phyloP scores from a whole-genome alignment of 352 stramenopile species.

The Globisporangium nodosum region DNA sequence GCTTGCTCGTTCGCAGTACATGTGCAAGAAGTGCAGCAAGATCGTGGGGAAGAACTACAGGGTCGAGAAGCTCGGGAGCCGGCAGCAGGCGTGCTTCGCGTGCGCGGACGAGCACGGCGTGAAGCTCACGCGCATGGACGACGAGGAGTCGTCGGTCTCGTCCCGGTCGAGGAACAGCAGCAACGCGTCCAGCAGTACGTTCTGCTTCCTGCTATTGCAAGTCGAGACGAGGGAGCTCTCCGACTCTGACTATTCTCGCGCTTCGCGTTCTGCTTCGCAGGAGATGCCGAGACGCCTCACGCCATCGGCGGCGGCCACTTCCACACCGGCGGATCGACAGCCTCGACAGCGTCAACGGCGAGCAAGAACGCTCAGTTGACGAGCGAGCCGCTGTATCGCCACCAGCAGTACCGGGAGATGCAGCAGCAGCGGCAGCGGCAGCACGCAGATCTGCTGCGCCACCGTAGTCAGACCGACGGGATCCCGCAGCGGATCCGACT shows the following conservation, averaged over 20 bases:
- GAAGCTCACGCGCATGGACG: constrained; percentile 17
- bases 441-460: constrained; percentile 10
- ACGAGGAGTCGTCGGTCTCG: constrained; percentile 11
- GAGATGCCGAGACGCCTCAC: constrained; percentile 7
- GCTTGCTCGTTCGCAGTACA: constrained; percentile 27
- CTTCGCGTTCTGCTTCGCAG: background rate
- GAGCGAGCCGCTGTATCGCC: constrained; percentile 10
- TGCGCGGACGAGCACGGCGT: constrained; percentile 44
- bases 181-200: constrained; percentile 8
- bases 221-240: too few relatives aligned
- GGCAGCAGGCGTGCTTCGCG: constrained; percentile 43
- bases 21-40: constrained; percentile 62
- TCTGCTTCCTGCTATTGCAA: background rate
- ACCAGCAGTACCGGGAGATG: constrained; percentile 10
- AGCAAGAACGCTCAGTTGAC: constrained; percentile 4
- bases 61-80: constrained; percentile 29
- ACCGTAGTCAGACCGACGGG: constrained; percentile 7
- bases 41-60: constrained; percentile 61
- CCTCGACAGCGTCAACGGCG: background rate
- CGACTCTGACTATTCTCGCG: background rate
- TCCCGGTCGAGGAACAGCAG: constrained; percentile 10
- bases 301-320: constrained; percentile 2
- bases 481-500: constrained; percentile 4
- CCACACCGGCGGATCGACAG: background rate
- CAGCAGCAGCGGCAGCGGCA: constrained; percentile 8